Conservation (phyloP, 2,329 filamentous ascomycete species). For the Aspergillus floridensis region DNA sequence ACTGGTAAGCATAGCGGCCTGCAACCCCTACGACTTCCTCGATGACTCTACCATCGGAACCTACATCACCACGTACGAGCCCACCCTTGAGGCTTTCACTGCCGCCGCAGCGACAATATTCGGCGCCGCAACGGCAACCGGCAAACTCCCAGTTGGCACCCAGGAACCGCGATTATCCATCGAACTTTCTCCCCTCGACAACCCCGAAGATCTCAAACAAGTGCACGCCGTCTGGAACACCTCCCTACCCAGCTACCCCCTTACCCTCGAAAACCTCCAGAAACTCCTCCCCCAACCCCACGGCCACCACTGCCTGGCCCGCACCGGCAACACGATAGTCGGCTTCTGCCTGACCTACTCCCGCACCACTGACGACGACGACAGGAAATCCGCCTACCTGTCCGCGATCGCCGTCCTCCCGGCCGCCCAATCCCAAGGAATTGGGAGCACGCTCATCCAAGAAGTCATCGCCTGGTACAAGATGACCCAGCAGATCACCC, state of each 20-base stretch:
- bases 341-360: slow-evolving; percentile 42
- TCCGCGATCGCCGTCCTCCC: slow-evolving; percentile 40
- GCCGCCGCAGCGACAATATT: slow-evolving; percentile 43
- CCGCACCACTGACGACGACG: slow-evolving; percentile 20
- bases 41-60: slow-evolving; percentile 37
- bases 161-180: slow-evolving; percentile 3
- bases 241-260: slow-evolving; percentile 37
- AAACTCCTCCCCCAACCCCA: slow-evolving; percentile 27
- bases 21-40: slow-evolving; percentile 47
- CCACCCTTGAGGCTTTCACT: slow-evolving; percentile 43
- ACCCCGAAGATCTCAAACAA: slow-evolving; percentile 27
- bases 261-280: slow-evolving; percentile 28
- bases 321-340: slow-evolving; percentile 23
- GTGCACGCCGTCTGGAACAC: slow-evolving; percentile 35
- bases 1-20: slow-evolving; percentile 42
- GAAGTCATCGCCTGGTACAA: slow-evolving; percentile 29
- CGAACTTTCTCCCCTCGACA: slow-evolving; percentile 19
- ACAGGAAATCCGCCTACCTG: slow-evolving; percentile 29
- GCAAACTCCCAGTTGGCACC: slow-evolving; percentile 37
- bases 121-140: slow-evolving; percentile 28
- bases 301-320: slow-evolving; percentile 38
- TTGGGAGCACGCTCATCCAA: slow-evolving; percentile 39
- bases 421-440: slow-evolving; percentile 33
- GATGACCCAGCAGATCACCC: slow-evolving; percentile 24
- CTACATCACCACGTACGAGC: slow-evolving; percentile 47